Base-by-base conservation (phyloP, 768 basidiomycete genomes). In the Lactifluus piperatus region DNA sequence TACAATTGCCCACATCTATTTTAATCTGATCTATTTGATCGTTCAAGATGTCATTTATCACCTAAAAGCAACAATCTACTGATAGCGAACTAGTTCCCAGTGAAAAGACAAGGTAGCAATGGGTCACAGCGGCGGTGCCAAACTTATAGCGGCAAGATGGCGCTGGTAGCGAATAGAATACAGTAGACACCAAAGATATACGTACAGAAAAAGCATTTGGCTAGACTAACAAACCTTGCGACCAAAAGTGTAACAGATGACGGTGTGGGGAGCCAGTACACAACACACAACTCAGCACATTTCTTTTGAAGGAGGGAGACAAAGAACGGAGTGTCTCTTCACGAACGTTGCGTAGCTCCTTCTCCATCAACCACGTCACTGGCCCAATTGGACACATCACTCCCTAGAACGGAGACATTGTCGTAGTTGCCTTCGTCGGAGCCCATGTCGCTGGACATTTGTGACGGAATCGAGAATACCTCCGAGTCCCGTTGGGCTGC, bases 391-490 rank as follows among this genome's bases (percentile, higher is more conserved):
- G 60, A 62, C 32, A 47, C 10, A 20, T 63, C 64, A 22, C 64
- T 64, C 14, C 24, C 62, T 6, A 47, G 44, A 13, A 54, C 18
- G 9, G 64, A 64, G 22, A 44, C 54, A n/a, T 10, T 32, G 39
- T 58, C 62, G 26, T 54, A 63, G 20, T 50, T 57, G 41, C 57
- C 64, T 32, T 64, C 64, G 11, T 60, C 62, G 8, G 60, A 53
- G 27, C 59, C 20, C 41, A 51, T 24, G 30, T 60, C 58, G 30
- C 62, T 58, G 27, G 60, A 56, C n/a, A 34, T 34, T 8, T 54
- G 51, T 47, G 60, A 63, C 20, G 48, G 53, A 46, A 63, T 45
- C 22, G 64, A 63, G 37, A 64, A 64, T 48, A 64, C 27, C 4
- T 64, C 54, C 5, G 44, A 39, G 34, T 58, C 62, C 24, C 50